These are phyloP conservation scores for Epichloe scottii DNA, from an alignment of 2,329 filamentous ascomycete genomes.

Conservation along the genomic window DNA sequence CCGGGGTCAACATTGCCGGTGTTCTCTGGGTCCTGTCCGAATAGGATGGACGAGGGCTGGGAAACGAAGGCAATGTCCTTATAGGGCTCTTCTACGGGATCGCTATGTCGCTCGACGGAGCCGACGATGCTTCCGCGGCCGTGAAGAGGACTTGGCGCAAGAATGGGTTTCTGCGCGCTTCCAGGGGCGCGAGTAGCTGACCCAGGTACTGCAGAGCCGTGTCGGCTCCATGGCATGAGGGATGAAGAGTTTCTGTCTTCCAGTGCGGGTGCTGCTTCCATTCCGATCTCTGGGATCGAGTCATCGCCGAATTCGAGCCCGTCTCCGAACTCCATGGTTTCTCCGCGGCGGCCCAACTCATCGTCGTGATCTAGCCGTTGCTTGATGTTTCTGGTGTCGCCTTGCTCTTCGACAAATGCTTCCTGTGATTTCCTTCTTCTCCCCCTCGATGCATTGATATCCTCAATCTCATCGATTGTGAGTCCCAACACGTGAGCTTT, in stretches of 20 bases:
- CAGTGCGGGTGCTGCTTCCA: constrained; percentile 53
- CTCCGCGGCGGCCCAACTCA: constrained; percentile 17
- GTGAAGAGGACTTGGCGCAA: constrained; percentile 26
- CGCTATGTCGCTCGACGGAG: constrained; percentile 36
- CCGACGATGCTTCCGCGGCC: constrained; percentile 22
- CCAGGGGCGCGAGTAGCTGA: constrained; percentile 31
- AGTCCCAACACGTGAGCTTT: constrained; percentile 19
- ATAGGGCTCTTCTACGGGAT: constrained; percentile 21
- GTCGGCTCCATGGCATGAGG: constrained; percentile 40
- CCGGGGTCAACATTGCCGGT: constrained; percentile 10
- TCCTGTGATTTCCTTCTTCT: constrained; percentile 31
- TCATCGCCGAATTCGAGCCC: constrained; percentile 25
- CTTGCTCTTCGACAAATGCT: constrained; percentile 28
- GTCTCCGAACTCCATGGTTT: constrained; percentile 14
- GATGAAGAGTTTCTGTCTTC: constrained; percentile 50
- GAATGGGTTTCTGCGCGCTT: constrained; percentile 21
- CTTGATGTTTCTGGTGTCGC: constrained; percentile 24
- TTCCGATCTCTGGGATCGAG: constrained; percentile 50
- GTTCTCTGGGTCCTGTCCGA: constrained; percentile 10
- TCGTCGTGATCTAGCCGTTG: constrained; percentile 18
- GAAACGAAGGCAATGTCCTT: constrained; percentile 22
- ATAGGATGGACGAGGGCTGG: constrained; percentile 20
- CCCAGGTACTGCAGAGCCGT: constrained; percentile 30
- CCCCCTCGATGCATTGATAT: constrained; percentile 11
- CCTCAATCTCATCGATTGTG: constrained; percentile 10